Evolutionary conservation across 148 eudicot species (phyloP).

Genomic region (Vaccinium macrocarpon): DNA sequence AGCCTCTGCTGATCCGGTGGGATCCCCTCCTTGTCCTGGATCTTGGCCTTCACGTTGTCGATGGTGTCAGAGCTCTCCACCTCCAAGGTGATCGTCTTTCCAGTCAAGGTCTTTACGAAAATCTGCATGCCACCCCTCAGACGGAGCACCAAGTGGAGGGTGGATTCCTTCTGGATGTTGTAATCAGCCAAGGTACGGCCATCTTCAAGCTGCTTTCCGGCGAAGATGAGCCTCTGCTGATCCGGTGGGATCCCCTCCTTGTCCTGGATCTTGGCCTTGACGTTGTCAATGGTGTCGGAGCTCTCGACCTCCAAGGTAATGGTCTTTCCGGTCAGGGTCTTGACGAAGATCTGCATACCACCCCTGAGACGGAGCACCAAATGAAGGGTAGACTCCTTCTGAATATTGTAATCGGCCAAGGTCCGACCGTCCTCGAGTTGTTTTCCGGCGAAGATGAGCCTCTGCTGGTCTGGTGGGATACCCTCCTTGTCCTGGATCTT

Average conservation of each 20-base stretch:
- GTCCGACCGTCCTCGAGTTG: background rate
- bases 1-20: background rate
- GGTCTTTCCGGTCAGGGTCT: background rate
- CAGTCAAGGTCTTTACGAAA: background rate
- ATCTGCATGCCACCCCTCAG: background rate
- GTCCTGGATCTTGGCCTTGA: background rate
- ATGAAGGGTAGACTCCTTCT: background rate
- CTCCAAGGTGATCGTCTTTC: background rate
- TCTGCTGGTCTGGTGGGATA: background rate
- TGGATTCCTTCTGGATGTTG: background rate
- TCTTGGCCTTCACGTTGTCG: background rate
- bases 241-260: background rate
- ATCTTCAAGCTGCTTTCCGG: background rate
- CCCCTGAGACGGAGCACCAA: background rate
- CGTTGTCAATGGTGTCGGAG: background rate
- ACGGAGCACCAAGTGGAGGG: background rate
- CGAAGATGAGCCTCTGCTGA: background rate
- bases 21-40: background rate
- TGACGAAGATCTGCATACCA: background rate
- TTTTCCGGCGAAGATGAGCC: background rate
- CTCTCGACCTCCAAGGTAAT: background rate
- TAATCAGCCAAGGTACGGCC: background rate
- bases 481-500: background rate
- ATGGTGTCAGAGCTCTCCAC: background rate
- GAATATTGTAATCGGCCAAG: background rate